Base-by-base conservation (phyloP, 108 stramenopile species). In the Discostella stelligeroides region DNA sequence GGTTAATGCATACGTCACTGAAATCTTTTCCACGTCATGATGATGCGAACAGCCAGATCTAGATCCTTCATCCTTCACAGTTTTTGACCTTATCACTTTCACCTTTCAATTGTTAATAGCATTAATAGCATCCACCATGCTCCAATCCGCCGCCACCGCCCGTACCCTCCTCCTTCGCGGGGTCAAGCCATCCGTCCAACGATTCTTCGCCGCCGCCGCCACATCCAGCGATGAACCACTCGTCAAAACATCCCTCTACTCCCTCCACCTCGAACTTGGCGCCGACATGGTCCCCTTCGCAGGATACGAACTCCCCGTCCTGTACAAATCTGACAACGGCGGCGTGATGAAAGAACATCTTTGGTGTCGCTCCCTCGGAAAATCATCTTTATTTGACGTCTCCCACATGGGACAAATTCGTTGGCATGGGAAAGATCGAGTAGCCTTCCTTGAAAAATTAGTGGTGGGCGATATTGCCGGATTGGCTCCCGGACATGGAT, bases 401-500 rank as follows among this genome's bases (percentile, higher is more conserved):
- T 94, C 92, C 23, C 99, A 99, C 83, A 99, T 99, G 99, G 99
- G 99, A 46, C 99, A 99, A 79, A 95, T 95, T 75, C 90, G 83
- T 58, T 98, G 98, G 98, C 86, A 88, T 48, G 98, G 98, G n/a
- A 91, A 85, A 56, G 96, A 97, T 69, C 87, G 95, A 2, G 91
- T 66, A 0, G 67, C 68, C n/a, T 97, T 97, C 72, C 57, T 97
- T 37, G 97, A 99, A 76, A 85, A 72, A 60, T 39, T 97, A 17
- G 95, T 97, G 0, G 96, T 98, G 2, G 96, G 96, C 27, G 97
- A 98, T 65, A 91, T 99, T 68, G 81, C 60, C 23, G 92, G 90
- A 15, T 66, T 98, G 27, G 77, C 74, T 7, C 56, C 68, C 0
- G 93, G 90, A 10, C 68, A 71, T 38, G 97, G 91, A 8, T 84